Evolutionary conservation across 345 rosid species (phyloP).

Genomic region (Eutrema japonicum): DNA sequence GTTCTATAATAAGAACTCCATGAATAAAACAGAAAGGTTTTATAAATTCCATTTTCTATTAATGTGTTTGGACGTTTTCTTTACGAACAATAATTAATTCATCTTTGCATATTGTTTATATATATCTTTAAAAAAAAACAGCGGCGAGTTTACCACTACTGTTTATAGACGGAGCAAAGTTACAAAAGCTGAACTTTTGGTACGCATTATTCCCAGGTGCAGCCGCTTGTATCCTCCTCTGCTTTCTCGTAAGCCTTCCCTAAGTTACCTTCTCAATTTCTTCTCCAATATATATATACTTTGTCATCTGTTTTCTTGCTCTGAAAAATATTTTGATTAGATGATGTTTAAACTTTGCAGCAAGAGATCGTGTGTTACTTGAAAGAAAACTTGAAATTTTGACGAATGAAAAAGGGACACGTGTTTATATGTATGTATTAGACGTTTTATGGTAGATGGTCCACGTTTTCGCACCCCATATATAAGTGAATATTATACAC

Average conservation of each 20-base stretch:
- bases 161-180: slow-evolving; percentile 83
- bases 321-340: neutral
- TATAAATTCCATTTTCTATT: neutral
- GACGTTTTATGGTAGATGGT: slow-evolving; percentile 33
- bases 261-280: neutral
- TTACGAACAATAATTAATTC: neutral
- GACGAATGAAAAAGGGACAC: slow-evolving; percentile 28
- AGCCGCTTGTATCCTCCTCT: slow-evolving; percentile 78
- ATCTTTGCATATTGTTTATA: slow-evolving; percentile 1
- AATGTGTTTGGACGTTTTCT: neutral
- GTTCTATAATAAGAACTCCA: neutral
- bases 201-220: slow-evolving; percentile 89
- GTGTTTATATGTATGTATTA: slow-evolving; percentile 20
- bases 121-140: slow-evolving; percentile 25
- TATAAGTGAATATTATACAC: slow-evolving; percentile 16
- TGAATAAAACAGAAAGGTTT: neutral
- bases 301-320: neutral
- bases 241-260: slow-evolving; percentile 61
- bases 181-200: slow-evolving; percentile 74
- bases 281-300: neutral
- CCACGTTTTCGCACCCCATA: slow-evolving; percentile 8
- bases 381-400: slow-evolving; percentile 71
- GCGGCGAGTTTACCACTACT: slow-evolving; percentile 96
- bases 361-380: slow-evolving; percentile 72
- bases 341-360: slow-evolving; percentile 50